These are phyloP conservation scores for Wallacemonas sp. DNA, from an alignment of 208 protist species.

Conservation along the genomic window DNA sequence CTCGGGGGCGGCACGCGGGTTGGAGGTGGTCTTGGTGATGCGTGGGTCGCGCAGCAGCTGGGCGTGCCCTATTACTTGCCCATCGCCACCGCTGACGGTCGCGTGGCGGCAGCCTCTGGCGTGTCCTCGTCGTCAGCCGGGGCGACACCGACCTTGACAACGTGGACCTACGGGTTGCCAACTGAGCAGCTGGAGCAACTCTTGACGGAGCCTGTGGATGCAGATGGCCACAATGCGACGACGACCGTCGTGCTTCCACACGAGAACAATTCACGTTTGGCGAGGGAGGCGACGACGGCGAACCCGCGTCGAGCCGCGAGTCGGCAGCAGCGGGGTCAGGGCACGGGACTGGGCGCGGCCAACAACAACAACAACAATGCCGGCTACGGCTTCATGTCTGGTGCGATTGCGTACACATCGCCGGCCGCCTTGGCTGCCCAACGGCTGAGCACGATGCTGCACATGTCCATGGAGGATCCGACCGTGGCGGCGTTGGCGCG, in stretches of 20 bases:
- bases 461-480: conserved; percentile 43
- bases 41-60: conserved; percentile 24
- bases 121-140: too few species aligned
- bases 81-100: conserved; percentile 11
- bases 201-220: background rate
- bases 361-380: too few species aligned
- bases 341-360: too few species aligned
- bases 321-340: background rate
- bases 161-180: conserved; percentile 71
- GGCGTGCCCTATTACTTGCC: conserved; percentile 24
- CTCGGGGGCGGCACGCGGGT: conserved; percentile 1
- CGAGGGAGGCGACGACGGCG: background rate
- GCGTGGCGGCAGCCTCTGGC: too few species aligned
- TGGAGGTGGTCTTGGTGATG: conserved; percentile 6
- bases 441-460: conserved; percentile 60
- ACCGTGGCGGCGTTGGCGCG: conserved; percentile 17
- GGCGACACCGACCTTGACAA: conserved; percentile 29
- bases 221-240: conserved; percentile 22
- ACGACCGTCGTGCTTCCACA: conserved; percentile 13
- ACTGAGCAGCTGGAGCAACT: conserved; percentile 22
- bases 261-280: background rate
- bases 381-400: conserved; percentile 8
- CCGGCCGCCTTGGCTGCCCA: conserved; percentile 58
- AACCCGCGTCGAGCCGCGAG: background rate
- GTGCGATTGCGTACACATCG: conserved; percentile 26